Evolutionary conservation across 73 alveolate genomes (phyloP).

Genomic region (Tetrahymena thermophila): DNA sequence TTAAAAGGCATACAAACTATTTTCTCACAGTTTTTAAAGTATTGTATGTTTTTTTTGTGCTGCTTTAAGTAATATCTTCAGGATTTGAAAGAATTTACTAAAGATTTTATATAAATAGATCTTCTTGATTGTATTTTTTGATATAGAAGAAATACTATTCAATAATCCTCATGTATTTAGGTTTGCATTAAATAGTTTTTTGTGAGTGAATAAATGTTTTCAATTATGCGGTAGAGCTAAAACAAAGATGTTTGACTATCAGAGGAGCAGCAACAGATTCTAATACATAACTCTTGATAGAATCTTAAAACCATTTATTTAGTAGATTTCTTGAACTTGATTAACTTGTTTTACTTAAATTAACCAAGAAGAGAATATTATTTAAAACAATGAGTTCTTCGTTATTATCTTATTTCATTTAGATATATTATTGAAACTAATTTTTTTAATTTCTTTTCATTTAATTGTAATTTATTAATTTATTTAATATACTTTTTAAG

Average conservation of each 20-base stretch:
- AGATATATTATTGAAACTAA: too few relatives aligned
- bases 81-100: neutral
- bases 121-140: neutral
- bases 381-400: too few relatives aligned
- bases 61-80: neutral
- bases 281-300: neutral
- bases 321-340: neutral
- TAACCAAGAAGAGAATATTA: too few relatives aligned
- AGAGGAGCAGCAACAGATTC: neutral
- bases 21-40: neutral
- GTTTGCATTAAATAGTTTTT: neutral
- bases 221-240: neutral
- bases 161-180: neutral
- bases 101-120: too few relatives aligned
- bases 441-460: too few relatives aligned
- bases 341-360: neutral
- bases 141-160: neutral
- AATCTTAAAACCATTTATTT: neutral
- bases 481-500: too few relatives aligned
- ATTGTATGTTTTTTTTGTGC: neutral
- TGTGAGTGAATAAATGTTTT: neutral
- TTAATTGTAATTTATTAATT: too few relatives aligned
- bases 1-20: neutral
- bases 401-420: too few relatives aligned
- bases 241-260: neutral